Base-by-base conservation (phyloP, 2,329 filamentous ascomycete genomes). In the Alternaria gaisen region DNA sequence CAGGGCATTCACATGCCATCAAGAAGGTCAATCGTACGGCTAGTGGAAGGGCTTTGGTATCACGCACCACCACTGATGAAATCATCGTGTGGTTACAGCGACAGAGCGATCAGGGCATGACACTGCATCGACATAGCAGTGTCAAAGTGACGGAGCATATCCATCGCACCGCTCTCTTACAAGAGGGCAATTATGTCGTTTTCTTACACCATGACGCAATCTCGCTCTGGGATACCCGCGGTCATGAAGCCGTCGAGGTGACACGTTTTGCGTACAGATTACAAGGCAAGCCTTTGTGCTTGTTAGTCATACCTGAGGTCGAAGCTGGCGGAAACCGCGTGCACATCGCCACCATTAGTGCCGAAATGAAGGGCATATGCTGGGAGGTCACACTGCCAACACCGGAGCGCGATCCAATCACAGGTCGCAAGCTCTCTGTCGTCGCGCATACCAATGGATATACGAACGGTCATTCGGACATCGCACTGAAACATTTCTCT, bases 1-100 rank as follows among this genome's bases (percentile, higher is more conserved):
- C 92, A 2, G 94, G 94, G 1, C 94, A 97, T 80, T 91, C 90
- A 16, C 86, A 86, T 16, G 84, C 92, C 0, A 88, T 97, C 63
- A 90, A 91, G 72, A 97, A 96, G 74, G 91, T 97, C 61, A 90
- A 96, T 46, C 90, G 93, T 62, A 96, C 94, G 71, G 91, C 91
- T 43, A 91, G 89, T 70, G 94, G 93, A 9, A 86, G 88, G 65
- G 90, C 92, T 5, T 83, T 97, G 43, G 88, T 97, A 32, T 97
- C 94, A 7, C 86, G 92, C 53, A 97, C 94, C 0, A 85, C 88
- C 60, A 84, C 89, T 43, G 91, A 92, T 61, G 92, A 97, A 76
- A 90, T 89, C 58, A 88, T 94, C 66, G 86, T 97, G 3, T 97
- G 94, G 94, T 88, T 86, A 63, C 91, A 96, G 75, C 80, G 83